Conservation (phyloP, 805 yeast genomes). For the Ogataea glucozyma region DNA sequence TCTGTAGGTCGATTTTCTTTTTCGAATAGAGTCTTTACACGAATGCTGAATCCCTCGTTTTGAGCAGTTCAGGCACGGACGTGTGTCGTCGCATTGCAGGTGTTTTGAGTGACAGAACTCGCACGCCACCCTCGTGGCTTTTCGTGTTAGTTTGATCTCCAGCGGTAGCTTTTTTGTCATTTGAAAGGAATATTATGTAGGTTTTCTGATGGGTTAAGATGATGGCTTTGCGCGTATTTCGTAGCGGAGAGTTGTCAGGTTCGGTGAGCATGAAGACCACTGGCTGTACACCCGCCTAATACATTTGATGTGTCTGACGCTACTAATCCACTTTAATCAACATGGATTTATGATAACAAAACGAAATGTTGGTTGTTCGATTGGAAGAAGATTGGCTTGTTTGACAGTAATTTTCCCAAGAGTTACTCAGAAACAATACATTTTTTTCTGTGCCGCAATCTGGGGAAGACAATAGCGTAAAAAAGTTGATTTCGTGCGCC, state of each 20-base stretch:
- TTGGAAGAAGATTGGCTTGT: neutral
- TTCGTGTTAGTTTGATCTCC: conserved; percentile 53
- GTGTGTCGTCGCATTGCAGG: conserved; percentile 64
- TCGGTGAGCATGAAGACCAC: no score
- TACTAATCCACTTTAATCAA: no score
- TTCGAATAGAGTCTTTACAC: conserved; percentile 62
- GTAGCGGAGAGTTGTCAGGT: no score
- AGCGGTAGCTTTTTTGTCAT: conserved; percentile 66
- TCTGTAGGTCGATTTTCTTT: conserved; percentile 30
- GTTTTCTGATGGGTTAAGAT: neutral
- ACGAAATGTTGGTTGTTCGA: no score
- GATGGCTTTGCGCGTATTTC: no score
- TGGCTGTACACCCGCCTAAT: no score
- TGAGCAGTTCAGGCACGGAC: conserved; percentile 73
- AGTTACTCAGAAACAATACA: neutral
- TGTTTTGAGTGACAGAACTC: conserved; percentile 72
- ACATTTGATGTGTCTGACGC: no score
- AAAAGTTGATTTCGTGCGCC: conserved; percentile 1
- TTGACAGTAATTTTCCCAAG: neutral
- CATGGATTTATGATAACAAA: no score
- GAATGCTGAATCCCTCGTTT: conserved; percentile 54
- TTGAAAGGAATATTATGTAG: neutral
- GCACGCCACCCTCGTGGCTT: conserved; percentile 70
- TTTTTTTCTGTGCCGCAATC: conserved; percentile 1
- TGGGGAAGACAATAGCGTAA: conserved; percentile 6